Evolutionary conservation across 2,329 filamentous ascomycete species (phyloP).

Genomic region (Aureobasidium sp.): DNA sequence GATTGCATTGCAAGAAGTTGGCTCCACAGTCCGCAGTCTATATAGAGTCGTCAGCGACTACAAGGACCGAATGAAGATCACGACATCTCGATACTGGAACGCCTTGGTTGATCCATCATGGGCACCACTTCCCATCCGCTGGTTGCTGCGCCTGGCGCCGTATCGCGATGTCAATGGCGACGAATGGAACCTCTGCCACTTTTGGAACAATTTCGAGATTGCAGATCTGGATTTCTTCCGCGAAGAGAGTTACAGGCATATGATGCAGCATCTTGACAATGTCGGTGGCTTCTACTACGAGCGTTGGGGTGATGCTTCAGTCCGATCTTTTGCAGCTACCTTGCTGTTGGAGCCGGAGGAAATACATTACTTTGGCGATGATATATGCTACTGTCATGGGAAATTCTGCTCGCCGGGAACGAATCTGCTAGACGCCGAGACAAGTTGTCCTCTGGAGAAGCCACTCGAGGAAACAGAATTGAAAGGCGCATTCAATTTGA

Average conservation of each 20-base stretch:
- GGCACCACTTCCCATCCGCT: slow-evolving; percentile 29
- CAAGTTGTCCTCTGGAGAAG: neutral
- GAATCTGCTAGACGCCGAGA: neutral
- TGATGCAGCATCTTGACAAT: slow-evolving; percentile 45
- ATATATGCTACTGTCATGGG: neutral
- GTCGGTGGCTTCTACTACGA: slow-evolving; percentile 44
- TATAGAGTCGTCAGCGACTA: slow-evolving; percentile 43
- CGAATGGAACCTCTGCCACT: slow-evolving; percentile 45
- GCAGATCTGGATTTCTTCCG: slow-evolving; percentile 45
- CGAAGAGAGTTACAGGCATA: slow-evolving; percentile 39
- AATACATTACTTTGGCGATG: neutral
- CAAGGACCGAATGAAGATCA: slow-evolving; percentile 34
- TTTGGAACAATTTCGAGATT: slow-evolving; percentile 50
- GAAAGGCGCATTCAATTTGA: neutral
- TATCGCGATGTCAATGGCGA: slow-evolving; percentile 22
- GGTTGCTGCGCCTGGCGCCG: slow-evolving; percentile 31
- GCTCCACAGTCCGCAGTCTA: slow-evolving; percentile 37
- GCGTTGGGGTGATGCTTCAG: slow-evolving; percentile 42
- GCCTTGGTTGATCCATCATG: slow-evolving; percentile 16
- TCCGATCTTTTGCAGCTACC: slow-evolving; percentile 49
- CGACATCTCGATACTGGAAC: slow-evolving; percentile 15
- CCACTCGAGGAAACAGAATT: neutral
- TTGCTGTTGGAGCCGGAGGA: slow-evolving; percentile 37
- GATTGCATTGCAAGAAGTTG: slow-evolving; percentile 42
- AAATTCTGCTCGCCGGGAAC: neutral